Conservation (phyloP, 108 stramenopile species). For the Cylindrotheca closterium region DNA sequence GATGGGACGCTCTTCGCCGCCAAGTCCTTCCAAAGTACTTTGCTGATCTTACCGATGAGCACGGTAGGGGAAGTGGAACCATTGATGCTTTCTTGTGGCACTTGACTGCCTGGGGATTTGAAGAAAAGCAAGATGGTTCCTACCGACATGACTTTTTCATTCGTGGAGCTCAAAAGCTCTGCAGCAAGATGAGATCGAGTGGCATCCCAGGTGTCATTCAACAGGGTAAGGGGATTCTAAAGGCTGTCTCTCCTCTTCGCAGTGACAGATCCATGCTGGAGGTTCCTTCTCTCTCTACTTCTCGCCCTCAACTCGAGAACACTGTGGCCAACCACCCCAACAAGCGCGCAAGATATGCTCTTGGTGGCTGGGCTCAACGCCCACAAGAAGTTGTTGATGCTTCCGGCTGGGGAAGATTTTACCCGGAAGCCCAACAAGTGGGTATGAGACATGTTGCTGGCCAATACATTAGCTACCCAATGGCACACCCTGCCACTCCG, state of each 20-base stretch:
- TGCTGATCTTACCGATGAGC: conserved; percentile 36
- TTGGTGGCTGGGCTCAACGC: conserved; percentile 10
- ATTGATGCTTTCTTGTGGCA: conserved; percentile 64
- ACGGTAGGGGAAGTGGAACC: conserved; percentile 39
- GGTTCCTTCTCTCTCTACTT: conserved; percentile 34
- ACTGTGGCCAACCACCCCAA: not conserved
- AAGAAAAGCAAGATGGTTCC: conserved; percentile 52
- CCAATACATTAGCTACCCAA: not conserved
- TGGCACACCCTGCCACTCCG: not conserved
- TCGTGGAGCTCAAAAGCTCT: conserved; percentile 39
- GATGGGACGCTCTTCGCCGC: conserved; percentile 55
- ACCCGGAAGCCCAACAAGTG: not conserved
- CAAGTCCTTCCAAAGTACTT: conserved; percentile 50
- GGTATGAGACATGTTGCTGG: not conserved
- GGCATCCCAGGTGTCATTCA: not conserved
- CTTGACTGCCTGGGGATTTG: conserved; percentile 60
- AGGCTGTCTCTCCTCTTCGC: conserved; percentile 12
- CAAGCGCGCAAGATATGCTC: conserved; percentile 23
- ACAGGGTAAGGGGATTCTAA: conserved; percentile 1
- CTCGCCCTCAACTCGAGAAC: not conserved
- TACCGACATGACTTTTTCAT: conserved; percentile 47
- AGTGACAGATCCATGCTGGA: conserved; percentile 25
- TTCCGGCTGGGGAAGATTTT: not conserved
- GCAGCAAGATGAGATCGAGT: conserved; percentile 35
- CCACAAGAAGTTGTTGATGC: not conserved